Evolutionary conservation across 352 stramenopile genomes (phyloP), one percentile per base, ranked within the genome.

Genomic region (Phytophthora citrophthora): DNA sequence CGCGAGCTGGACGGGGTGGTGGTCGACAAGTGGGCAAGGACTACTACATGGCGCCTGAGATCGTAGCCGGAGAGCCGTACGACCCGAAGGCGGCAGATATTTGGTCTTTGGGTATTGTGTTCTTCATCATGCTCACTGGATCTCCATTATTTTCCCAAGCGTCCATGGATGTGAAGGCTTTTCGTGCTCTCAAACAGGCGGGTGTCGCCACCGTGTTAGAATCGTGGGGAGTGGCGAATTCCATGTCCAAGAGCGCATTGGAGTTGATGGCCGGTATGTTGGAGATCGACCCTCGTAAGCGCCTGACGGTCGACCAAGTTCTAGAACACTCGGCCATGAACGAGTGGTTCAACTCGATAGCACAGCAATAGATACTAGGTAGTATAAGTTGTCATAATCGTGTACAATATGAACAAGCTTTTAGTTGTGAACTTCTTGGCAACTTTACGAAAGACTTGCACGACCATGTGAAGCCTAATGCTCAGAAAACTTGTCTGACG

Each of bases 31-130:
- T 79, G 13, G 76, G 76, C 41, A 86, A 86, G 45, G 62, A 76
- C 41, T 83, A 81, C 69, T 84, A 84, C 70, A 87, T 82, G 74
- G 77, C 77, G 2, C 77, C 75, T 3, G 77, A 86, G 45, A 64
- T 83, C 4, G 68, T 80, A 20, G 53, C 67, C 4, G 68, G 70
- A 0, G 40, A 41, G 2, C 41, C 20, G 20, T 86, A 86, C 58
- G 67, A 83, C 51, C 69, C 77, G 0, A 72, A 74, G 48, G 61
- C 60, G 0, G 72, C 72, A 26, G 54, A 63, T 7, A 46, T 63
- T 18, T 63, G 54, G 54, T 54, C 54, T 11, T 16, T 63, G 9
- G 54, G 54, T 13, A 55, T 63, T 18, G 44, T 48, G 2, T 26
- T 63, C 5, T 63, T 63, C 45, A 63, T 63, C n/a, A 49, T 63